Conservation (phyloP, 108 stramenopile genomes). For the Cylindrotheca closterium region DNA sequence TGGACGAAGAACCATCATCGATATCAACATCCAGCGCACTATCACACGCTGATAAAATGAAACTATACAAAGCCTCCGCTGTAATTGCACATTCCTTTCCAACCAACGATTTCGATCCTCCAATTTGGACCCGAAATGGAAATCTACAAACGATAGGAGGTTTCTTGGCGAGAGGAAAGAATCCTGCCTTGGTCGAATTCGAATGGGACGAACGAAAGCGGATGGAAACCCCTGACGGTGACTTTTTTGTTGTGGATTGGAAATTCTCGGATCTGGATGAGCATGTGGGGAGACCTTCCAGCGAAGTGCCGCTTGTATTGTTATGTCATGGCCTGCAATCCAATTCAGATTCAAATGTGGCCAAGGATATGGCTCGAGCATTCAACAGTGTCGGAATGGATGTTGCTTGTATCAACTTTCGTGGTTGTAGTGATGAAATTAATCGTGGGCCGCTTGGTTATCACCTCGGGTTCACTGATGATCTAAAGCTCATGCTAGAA, state of each 20-base stretch:
- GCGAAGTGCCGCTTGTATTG: slow-evolving; percentile 29
- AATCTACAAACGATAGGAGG: slow-evolving; percentile 60
- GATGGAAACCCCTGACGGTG: slow-evolving; percentile 41
- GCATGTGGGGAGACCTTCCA: slow-evolving; percentile 6
- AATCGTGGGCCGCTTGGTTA: slow-evolving; percentile 44
- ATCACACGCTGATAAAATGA: neutral
- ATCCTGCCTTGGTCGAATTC: slow-evolving; percentile 2
- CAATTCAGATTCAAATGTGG: slow-evolving; percentile 56
- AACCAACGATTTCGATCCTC: slow-evolving; percentile 32
- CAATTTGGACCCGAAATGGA: slow-evolving; percentile 34
- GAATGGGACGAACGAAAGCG: slow-evolving; percentile 53
- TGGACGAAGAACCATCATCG: neutral
- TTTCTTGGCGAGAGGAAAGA: slow-evolving; percentile 28
- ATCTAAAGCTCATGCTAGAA: slow-evolving; percentile 49
- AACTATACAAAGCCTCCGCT: neutral
- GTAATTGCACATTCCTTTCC: slow-evolving; percentile 33
- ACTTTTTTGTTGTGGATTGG: slow-evolving; percentile 71
- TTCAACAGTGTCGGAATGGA: slow-evolving; percentile 48
- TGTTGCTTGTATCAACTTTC: slow-evolving; percentile 74
- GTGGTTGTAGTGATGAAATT: slow-evolving; percentile 71
- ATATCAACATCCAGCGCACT: neutral
- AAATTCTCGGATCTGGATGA: slow-evolving; percentile 27
- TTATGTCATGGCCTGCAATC: slow-evolving; percentile 72
- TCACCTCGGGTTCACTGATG: slow-evolving; percentile 87
- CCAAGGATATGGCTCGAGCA: slow-evolving; percentile 51